These are phyloP conservation scores for Populus euphratica DNA, from an alignment of 345 rosid species.

Conservation along the genomic window DNA sequence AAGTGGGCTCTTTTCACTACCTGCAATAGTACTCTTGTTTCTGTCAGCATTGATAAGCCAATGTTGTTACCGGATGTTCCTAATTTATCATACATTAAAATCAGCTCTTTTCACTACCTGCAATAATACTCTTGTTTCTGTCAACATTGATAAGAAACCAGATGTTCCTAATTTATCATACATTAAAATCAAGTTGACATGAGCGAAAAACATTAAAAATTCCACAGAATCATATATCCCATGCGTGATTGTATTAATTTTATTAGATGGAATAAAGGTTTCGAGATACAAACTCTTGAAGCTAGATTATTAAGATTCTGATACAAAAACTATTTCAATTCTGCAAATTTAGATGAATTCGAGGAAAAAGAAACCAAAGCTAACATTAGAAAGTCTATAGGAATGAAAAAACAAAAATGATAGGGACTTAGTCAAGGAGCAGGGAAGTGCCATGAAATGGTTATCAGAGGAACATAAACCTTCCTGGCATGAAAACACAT, in stretches of 20 bases:
- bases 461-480: background rate
- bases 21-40: constrained; percentile 18
- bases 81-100: background rate
- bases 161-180: background rate
- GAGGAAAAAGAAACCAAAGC: background rate
- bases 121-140: background rate
- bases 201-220: background rate
- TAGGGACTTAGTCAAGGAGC: too few relatives aligned
- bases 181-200: background rate
- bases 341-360: background rate
- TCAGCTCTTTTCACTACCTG: constrained; percentile 33
- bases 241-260: too few relatives aligned
- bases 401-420: too few relatives aligned
- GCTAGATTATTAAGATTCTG: too few relatives aligned
- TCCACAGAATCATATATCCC: background rate
- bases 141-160: background rate
- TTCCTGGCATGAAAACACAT: background rate
- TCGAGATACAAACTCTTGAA: too few relatives aligned
- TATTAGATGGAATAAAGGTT: too few relatives aligned
- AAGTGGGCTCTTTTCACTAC: constrained; percentile 25
- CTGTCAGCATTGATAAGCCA: background rate
- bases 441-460: background rate
- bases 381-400: background rate
- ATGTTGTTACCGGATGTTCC: background rate
- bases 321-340: too few relatives aligned